These are phyloP conservation scores for Henckelia pumila DNA, from an alignment of 257 asterid species.

Conservation along the genomic window DNA sequence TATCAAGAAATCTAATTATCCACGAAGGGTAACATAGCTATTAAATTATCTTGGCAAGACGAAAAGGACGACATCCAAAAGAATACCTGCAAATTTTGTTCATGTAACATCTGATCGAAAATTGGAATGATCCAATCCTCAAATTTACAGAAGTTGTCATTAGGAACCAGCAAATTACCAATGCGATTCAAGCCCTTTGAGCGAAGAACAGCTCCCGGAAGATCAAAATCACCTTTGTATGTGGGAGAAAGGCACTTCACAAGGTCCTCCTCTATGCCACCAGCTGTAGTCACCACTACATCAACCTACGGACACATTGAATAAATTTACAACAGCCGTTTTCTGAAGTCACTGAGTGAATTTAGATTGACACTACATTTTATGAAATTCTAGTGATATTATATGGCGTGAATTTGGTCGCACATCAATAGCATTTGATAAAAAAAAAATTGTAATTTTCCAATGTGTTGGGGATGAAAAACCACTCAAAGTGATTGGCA, in stretches of 20 bases:
- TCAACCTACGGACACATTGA: slow-evolving; percentile 56
- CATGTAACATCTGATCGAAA: slow-evolving; percentile 85
- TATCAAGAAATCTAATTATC: too few relatives aligned
- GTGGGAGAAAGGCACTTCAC: slow-evolving; percentile 95
- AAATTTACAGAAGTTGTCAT: slow-evolving; percentile 89
- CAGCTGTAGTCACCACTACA: slow-evolving; percentile 94
- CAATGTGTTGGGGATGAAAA: too few relatives aligned
- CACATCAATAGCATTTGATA: too few relatives aligned
- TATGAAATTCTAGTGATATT: slow-evolving; percentile 8
- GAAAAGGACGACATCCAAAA: too few relatives aligned
- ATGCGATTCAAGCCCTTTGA: slow-evolving; percentile 89
- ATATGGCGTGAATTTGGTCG: background rate
- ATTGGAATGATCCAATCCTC: slow-evolving; percentile 94
- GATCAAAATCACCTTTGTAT: slow-evolving; percentile 76
- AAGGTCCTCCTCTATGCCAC: slow-evolving; percentile 97
- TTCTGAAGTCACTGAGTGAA: background rate
- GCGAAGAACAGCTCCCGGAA: slow-evolving; percentile 77
- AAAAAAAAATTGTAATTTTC: too few relatives aligned
- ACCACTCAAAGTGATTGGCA: background rate
- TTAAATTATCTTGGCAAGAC: background rate
- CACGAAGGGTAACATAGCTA: background rate
- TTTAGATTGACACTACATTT: background rate
- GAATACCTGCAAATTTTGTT: slow-evolving; percentile 63
- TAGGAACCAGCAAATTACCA: slow-evolving; percentile 91
- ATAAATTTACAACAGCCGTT: slow-evolving; percentile 1